Percentiles rank a stretch among this genome's conserved stretches.
Evolutionary conservation across 257 asterid genomes (phyloP).

Genomic region (Capsicum pubescens): DNA sequence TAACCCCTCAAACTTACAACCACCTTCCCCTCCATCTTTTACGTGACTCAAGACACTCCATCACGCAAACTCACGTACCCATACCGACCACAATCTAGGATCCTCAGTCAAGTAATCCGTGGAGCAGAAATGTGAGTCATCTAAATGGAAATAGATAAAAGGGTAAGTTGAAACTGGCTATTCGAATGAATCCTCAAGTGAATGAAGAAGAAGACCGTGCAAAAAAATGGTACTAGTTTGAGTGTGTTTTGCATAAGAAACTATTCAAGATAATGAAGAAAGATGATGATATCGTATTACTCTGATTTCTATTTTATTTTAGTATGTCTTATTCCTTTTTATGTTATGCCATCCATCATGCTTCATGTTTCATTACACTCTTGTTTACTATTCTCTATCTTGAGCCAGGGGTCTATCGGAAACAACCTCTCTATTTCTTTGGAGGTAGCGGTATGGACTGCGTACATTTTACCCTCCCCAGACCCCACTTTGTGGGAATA

Average conservation of each 20-base stretch:
- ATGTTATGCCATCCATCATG: too few species aligned
- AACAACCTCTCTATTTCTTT: too few species aligned
- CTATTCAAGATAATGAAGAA: neutral
- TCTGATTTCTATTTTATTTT: too few species aligned
- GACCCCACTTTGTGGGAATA: too few species aligned
- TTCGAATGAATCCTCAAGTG: neutral
- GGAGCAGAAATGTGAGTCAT: neutral
- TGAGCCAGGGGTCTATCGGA: too few species aligned
- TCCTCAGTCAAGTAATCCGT: neutral
- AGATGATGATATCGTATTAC: neutral
- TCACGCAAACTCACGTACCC: neutral
- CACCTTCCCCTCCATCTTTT: neutral
- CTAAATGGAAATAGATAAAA: neutral
- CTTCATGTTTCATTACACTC: too few species aligned
- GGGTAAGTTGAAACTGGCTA: neutral
- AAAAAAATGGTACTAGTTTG: neutral
- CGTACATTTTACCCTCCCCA: too few species aligned
- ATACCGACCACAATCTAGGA: constrained; percentile 1
- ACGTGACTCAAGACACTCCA: neutral
- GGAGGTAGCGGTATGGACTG: too few species aligned
- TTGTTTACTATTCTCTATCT: too few species aligned
- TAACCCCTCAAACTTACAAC: neutral
- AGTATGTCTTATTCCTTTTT: too few species aligned
- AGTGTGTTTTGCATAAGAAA: neutral
- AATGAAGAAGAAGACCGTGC: neutral